Evolutionary conservation across 1,284 basidiomycete species (phyloP), one percentile per base, ranked within the genome.

Genomic region (Blastosporella zonata): DNA sequence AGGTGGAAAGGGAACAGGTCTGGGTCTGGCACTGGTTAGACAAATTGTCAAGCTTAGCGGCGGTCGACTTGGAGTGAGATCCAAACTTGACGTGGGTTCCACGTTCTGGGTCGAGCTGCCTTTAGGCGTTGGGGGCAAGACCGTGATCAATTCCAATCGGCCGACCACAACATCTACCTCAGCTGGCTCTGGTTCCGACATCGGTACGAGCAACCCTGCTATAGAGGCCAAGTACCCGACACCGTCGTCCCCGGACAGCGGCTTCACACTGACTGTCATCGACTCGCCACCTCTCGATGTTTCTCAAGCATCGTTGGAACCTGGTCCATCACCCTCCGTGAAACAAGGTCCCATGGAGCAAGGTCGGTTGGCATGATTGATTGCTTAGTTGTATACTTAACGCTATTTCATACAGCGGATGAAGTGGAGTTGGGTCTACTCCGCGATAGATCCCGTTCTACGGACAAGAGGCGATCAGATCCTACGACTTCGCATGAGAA

Each of bases 11-110:
- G 92, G 92, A 2, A 92, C 89, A 0, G 91, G 91, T 2, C 71
- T 94, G n/a, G 93, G 92, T 10, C 67, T 95, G 17, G 91, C 91
- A 1, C 77, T 95, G 17, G 90, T 94, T n/a, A 77, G 90, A 33
- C 90, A 92, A 62, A 94, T 96, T 49, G 88, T 96, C 55, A 90
- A 87, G 66, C 73, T 92, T 27, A 85, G 79, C 46, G 84, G 87
- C 7, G 93, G 92, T 5, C 78, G 90, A 18, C 70, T 93, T 8
- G 90, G 92, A n/a, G 78, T 87, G 17, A 70, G 67, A 52, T 85
- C 83, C 4, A 81, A 81, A 61, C 69, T 78, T 1, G 75, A 75
- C 4, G 66, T 73, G 56, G 87, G 87, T 9, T 87, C 82, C 23
- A 87, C 82, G 8, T 89, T 90, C 64, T 88, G 84, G 86, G 82